Evolutionary conservation across 2,329 filamentous ascomycete genomes (phyloP).

Genomic region (Aspergillus caelatus): DNA sequence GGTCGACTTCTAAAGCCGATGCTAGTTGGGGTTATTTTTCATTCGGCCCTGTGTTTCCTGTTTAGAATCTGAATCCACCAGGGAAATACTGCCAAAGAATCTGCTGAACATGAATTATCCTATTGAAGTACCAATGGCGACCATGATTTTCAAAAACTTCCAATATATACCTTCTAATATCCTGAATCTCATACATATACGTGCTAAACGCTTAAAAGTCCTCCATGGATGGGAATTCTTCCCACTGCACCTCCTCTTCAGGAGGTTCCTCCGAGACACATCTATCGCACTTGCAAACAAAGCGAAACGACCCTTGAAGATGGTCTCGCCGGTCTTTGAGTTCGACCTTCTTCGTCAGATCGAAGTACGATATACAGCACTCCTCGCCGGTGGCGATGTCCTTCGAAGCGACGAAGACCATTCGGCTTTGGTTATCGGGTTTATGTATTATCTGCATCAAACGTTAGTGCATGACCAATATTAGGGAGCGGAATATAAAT

Average conservation of each 20-base stretch:
- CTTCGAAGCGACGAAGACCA: slow-evolving; percentile 34
- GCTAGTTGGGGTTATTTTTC: too few species aligned
- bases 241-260: slow-evolving; percentile 19
- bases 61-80: too few species aligned
- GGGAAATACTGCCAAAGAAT: too few species aligned
- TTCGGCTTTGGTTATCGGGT: slow-evolving; percentile 30
- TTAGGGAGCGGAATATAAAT: neutral
- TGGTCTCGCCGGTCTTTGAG: slow-evolving; percentile 26
- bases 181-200: neutral
- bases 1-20: neutral
- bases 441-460: slow-evolving; percentile 31
- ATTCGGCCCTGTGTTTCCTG: too few species aligned
- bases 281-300: slow-evolving; percentile 31
- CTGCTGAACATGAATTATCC: too few species aligned
- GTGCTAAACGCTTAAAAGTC: neutral
- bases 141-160: neutral
- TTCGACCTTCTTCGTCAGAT: slow-evolving; percentile 25
- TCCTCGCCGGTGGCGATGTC: slow-evolving; percentile 34
- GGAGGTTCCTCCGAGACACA: slow-evolving; percentile 27
- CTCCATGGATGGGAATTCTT: slow-evolving; percentile 18
- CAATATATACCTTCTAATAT: neutral
- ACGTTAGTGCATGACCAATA: slow-evolving; percentile 5
- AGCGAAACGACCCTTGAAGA: slow-evolving; percentile 31
- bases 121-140: too few species aligned
- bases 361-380: slow-evolving; percentile 39